phyloP scores from a whole-genome alignment of 164 flowering plant species.

The Cinnamomum micranthum region DNA sequence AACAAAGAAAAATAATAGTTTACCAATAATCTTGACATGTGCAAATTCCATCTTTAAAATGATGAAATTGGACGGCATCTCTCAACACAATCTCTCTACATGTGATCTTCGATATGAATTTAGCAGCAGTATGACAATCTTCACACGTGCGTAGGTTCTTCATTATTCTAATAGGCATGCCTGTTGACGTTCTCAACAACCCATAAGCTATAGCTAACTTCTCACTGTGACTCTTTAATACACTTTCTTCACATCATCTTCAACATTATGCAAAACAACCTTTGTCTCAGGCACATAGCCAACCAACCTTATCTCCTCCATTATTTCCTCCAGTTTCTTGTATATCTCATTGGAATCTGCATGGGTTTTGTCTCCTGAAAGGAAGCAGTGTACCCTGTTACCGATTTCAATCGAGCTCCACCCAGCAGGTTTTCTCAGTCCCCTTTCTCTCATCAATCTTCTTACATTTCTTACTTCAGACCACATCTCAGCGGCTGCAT shows the following conservation, averaged over 20 bases:
- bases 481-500: conserved; percentile 13
- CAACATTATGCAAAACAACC: conserved; percentile 27
- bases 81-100: conserved; percentile 15
- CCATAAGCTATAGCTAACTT: conserved; percentile 32
- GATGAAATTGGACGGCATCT: conserved; percentile 17
- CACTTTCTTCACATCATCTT: conserved; percentile 23
- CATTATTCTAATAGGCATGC: conserved; percentile 17
- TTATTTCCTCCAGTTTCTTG: conserved; percentile 19
- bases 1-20: background rate
- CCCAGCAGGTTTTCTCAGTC: conserved; percentile 14
- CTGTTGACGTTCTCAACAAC: conserved; percentile 7
- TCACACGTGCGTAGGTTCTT: conserved; percentile 28
- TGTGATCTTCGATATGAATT: conserved; percentile 18
- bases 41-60: conserved; percentile 10
- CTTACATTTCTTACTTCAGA: conserved; percentile 11
- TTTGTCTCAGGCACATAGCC: conserved; percentile 21
- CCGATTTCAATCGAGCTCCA: conserved; percentile 14
- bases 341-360: conserved; percentile 17
- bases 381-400: conserved; percentile 13
- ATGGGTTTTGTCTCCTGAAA: conserved; percentile 12
- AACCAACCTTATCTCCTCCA: conserved; percentile 11
- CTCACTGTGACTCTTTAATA: conserved; percentile 25
- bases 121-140: conserved; percentile 27
- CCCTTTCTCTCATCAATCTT: conserved; percentile 9
- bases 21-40: conserved; percentile 19